These are phyloP conservation scores for Pseudocercospora crystallina DNA, from an alignment of 2,329 filamentous ascomycete species.

Conservation along the genomic window DNA sequence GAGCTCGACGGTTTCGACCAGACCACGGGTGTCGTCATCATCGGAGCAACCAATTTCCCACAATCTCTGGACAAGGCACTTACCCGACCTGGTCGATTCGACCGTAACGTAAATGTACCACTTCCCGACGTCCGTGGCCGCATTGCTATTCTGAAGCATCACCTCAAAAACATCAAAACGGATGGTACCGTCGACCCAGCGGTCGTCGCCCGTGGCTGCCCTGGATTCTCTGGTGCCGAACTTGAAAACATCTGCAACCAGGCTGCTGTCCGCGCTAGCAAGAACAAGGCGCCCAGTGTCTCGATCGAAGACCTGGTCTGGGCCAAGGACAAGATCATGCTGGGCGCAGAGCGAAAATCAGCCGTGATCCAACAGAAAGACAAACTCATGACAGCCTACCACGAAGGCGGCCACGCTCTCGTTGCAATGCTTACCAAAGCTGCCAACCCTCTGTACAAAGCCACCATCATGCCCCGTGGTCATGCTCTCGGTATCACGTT, in stretches of 20 bases:
- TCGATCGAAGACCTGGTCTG: slow-evolving; percentile 83
- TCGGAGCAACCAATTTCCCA: slow-evolving; percentile 95
- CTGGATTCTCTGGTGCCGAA: slow-evolving; percentile 91
- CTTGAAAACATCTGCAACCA: slow-evolving; percentile 97
- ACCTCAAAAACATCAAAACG: slow-evolving; percentile 86
- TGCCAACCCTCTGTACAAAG: slow-evolving; percentile 84
- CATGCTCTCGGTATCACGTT: slow-evolving; percentile 83
- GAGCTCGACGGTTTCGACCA: slow-evolving; percentile 97
- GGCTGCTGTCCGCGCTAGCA: slow-evolving; percentile 90
- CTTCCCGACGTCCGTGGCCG: slow-evolving; percentile 92
- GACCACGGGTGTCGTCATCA: slow-evolving; percentile 89
- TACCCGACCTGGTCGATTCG: slow-evolving; percentile 90
- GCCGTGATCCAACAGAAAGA: slow-evolving; percentile 91
- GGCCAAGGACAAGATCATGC: slow-evolving; percentile 97
- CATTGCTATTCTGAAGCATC: slow-evolving; percentile 88
- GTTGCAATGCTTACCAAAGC: slow-evolving; percentile 80
- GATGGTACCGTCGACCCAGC: slow-evolving; percentile 78
- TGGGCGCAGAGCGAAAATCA: slow-evolving; percentile 89
- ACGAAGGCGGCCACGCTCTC: slow-evolving; percentile 92
- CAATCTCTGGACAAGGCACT: slow-evolving; percentile 92
- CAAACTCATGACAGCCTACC: slow-evolving; percentile 92
- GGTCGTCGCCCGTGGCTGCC: slow-evolving; percentile 80
- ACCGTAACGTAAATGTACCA: slow-evolving; percentile 84
- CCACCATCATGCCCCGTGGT: slow-evolving; percentile 92
- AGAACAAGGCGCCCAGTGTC: slow-evolving; percentile 74